Evolutionary conservation across 768 basidiomycete genomes (phyloP).

Genomic region (Xerocomus brunneocitrinus): DNA sequence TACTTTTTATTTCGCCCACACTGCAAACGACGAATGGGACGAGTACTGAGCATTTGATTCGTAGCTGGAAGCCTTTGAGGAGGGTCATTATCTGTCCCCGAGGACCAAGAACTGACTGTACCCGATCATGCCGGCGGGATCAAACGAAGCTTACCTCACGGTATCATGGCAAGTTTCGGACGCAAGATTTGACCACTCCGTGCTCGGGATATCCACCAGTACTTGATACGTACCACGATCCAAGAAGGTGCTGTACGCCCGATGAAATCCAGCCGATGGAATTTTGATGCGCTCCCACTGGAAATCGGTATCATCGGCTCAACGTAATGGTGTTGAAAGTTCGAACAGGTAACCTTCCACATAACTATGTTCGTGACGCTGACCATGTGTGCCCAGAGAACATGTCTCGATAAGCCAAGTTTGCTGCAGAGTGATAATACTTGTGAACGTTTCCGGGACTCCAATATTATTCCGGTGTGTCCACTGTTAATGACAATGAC

Average conservation of each 20-base stretch:
- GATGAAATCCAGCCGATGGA: constrained; percentile 9
- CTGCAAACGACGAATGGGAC: no score
- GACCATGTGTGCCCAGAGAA: not conserved
- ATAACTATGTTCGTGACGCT: no score
- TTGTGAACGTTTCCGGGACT: no score
- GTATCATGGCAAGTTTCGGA: not conserved
- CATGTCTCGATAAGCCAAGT: not conserved
- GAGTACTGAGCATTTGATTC: not conserved
- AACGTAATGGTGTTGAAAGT: not conserved
- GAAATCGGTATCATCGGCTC: constrained; percentile 1
- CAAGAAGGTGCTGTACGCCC: constrained; percentile 6
- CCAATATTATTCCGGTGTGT: no score
- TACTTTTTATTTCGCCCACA: no score
- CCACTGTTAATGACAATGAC: not conserved
- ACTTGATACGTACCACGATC: constrained; percentile 4
- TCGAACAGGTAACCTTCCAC: no score
- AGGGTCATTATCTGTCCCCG: not conserved
- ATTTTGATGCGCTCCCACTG: constrained; percentile 7
- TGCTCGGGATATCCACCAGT: not conserved
- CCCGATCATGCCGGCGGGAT: constrained; percentile 6
- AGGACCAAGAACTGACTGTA: not conserved
- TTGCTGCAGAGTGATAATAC: not conserved
- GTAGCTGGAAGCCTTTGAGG: not conserved
- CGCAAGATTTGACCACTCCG: not conserved
- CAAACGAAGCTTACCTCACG: not conserved